Evolutionary conservation across 2,329 filamentous ascomycete species (phyloP).

Genomic region (Colletotrichum abscissum): DNA sequence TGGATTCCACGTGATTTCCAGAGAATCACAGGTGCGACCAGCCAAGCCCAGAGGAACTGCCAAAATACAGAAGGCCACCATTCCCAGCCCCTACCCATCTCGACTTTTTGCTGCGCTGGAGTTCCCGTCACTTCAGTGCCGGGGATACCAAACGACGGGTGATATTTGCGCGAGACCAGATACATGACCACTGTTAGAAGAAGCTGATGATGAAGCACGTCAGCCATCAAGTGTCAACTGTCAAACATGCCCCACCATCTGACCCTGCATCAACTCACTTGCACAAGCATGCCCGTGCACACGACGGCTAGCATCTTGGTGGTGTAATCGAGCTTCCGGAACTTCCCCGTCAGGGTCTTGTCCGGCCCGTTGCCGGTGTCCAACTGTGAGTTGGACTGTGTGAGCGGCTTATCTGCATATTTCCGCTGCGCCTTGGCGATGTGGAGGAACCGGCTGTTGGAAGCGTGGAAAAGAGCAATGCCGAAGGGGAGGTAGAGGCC

Average conservation of each 20-base stretch:
- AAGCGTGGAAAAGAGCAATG: slow-evolving; percentile 74
- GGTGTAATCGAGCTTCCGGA: slow-evolving; percentile 56
- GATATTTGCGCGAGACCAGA: slow-evolving; percentile 74
- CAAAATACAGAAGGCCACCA: slow-evolving; percentile 75
- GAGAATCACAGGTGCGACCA: slow-evolving; percentile 70
- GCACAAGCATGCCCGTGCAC: slow-evolving; percentile 63
- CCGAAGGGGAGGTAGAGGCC: slow-evolving; percentile 72
- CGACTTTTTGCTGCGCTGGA: slow-evolving; percentile 58
- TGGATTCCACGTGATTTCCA: slow-evolving; percentile 70
- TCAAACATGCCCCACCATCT: slow-evolving; percentile 15
- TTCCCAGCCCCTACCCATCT: slow-evolving; percentile 69
- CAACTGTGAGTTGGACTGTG: slow-evolving; percentile 28
- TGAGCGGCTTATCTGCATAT: slow-evolving; percentile 32
- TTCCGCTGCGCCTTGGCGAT: slow-evolving; percentile 64
- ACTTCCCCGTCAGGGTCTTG: slow-evolving; percentile 48
- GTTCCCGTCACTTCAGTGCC: slow-evolving; percentile 71
- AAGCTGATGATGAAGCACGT: slow-evolving; percentile 54
- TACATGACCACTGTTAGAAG: slow-evolving; percentile 69
- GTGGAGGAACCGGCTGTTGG: slow-evolving; percentile 70
- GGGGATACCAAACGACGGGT: slow-evolving; percentile 68
- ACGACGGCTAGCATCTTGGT: slow-evolving; percentile 62
- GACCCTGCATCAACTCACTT: slow-evolving; percentile 55
- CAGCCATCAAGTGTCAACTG: slow-evolving; percentile 18
- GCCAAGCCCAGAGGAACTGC: slow-evolving; percentile 73
- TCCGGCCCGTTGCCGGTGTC: slow-evolving; percentile 34